phyloP scores from a whole-genome alignment of 306 rosid genomes.

The Fragaria nilgerrensis region DNA sequence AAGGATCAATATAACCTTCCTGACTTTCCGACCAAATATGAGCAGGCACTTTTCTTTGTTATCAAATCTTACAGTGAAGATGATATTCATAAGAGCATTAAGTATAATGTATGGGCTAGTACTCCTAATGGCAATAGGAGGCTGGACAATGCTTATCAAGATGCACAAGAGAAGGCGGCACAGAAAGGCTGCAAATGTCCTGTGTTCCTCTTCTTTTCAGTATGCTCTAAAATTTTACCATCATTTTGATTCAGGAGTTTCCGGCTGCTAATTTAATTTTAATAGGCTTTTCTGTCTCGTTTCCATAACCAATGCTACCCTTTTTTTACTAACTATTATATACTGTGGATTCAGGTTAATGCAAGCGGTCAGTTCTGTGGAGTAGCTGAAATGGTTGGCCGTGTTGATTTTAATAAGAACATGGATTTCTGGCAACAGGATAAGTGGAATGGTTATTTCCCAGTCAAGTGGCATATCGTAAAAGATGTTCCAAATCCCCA shows the following conservation, averaged over 20 bases:
- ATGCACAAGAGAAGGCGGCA: constrained; percentile 49
- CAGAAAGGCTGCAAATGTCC: constrained; percentile 68
- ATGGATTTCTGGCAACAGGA: constrained; percentile 96
- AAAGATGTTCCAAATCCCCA: constrained; percentile 78
- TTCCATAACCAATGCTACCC: background rate
- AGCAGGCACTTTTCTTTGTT: constrained; percentile 67
- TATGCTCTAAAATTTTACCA: constrained; percentile 29
- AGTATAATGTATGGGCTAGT: constrained; percentile 86
- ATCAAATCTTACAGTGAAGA: constrained; percentile 91
- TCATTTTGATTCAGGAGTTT: constrained; percentile 10
- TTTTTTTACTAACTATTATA: constrained; percentile 4
- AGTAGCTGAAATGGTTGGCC: constrained; percentile 82
- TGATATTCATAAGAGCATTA: constrained; percentile 84
- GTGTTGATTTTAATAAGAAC: constrained; percentile 66
- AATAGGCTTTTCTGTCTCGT: background rate
- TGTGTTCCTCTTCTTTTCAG: constrained; percentile 76
- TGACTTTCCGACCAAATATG: constrained; percentile 66
- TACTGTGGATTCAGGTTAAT: constrained; percentile 54
- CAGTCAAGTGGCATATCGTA: constrained; percentile 83
- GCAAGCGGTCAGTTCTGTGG: constrained; percentile 95
- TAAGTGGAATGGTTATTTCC: constrained; percentile 84
- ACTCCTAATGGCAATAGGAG: constrained; percentile 83
- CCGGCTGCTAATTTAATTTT: background rate
- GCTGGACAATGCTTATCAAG: constrained; percentile 54
- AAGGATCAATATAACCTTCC: constrained; percentile 65